Conservation (phyloP, 2,329 filamentous ascomycete genomes). For the Trichoderma oligosporum region DNA sequence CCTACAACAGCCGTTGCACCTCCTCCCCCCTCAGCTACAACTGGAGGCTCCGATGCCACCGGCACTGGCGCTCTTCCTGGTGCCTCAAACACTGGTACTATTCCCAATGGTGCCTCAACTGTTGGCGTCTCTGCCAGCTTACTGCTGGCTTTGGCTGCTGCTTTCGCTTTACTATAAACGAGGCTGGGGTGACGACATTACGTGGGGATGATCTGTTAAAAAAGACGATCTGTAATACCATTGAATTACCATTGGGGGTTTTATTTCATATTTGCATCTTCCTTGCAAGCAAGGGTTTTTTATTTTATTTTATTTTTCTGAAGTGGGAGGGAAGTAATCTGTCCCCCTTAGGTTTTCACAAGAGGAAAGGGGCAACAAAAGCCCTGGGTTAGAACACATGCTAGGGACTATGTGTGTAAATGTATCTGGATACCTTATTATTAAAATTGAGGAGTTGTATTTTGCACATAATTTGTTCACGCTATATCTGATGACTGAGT, state of each 20-base stretch:
- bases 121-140: conserved; percentile 41
- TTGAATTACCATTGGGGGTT: background rate
- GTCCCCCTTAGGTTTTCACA: conserved; percentile 8
- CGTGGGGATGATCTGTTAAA: conserved; percentile 3
- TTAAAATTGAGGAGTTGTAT: conserved; percentile 5
- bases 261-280: conserved; percentile 20
- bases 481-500: background rate
- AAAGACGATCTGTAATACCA: conserved; percentile 17
- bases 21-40: conserved; percentile 17
- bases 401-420: conserved; percentile 17
- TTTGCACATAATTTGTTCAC: background rate
- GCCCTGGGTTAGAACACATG: conserved; percentile 17
- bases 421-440: conserved; percentile 19
- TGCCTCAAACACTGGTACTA: conserved; percentile 23
- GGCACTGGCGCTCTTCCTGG: conserved; percentile 23
- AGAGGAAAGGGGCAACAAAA: conserved; percentile 8
- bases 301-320: conserved; percentile 14
- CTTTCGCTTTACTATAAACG: conserved; percentile 40
- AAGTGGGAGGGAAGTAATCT: conserved; percentile 8
- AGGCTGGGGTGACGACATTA: conserved; percentile 5
- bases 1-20: conserved; percentile 19
- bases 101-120: conserved; percentile 26
- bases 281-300: conserved; percentile 17
- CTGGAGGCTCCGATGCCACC: conserved; percentile 24
- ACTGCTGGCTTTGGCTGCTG: conserved; percentile 42